These are phyloP conservation scores for Pythium diclinum DNA, from an alignment of 352 stramenopile species.

Conservation along the genomic window DNA sequence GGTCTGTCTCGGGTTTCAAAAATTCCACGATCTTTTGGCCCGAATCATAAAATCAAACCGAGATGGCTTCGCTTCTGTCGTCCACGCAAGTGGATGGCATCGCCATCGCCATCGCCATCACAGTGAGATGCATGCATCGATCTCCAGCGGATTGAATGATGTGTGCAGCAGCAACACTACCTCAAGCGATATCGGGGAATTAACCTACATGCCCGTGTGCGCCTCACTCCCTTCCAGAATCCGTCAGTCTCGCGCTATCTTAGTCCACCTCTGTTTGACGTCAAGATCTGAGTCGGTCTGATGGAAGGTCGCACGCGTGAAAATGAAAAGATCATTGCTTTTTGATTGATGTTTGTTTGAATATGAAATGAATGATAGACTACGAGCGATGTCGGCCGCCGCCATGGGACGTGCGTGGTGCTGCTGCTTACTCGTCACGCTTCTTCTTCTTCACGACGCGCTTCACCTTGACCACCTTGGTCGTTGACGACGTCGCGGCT, in stretches of 20 bases:
- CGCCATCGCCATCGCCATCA: background rate
- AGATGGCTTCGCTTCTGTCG: background rate
- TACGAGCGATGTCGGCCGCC: background rate
- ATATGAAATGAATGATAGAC: background rate
- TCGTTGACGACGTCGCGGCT: conserved; percentile 27
- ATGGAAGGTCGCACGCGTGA: background rate
- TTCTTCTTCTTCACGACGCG: conserved; percentile 35
- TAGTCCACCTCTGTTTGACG: background rate
- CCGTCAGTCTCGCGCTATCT: background rate
- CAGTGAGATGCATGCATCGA: too few species aligned
- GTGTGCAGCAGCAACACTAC: too few species aligned
- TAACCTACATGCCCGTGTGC: background rate
- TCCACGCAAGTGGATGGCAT: background rate
- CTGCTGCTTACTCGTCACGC: conserved; percentile 20
- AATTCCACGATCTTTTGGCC: background rate
- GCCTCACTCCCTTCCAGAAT: background rate
- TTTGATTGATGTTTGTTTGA: background rate
- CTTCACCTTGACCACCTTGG: conserved; percentile 35
- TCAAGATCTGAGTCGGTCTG: background rate
- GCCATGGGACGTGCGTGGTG: background rate
- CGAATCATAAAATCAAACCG: background rate
- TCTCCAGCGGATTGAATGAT: too few species aligned
- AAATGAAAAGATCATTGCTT: background rate
- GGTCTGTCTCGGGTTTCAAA: background rate
- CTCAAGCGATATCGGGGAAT: too few species aligned